Evolutionary conservation across 2,329 filamentous ascomycete genomes (phyloP), one percentile per base, ranked within the genome.

Genomic region (Fusarium phyllophilum): DNA sequence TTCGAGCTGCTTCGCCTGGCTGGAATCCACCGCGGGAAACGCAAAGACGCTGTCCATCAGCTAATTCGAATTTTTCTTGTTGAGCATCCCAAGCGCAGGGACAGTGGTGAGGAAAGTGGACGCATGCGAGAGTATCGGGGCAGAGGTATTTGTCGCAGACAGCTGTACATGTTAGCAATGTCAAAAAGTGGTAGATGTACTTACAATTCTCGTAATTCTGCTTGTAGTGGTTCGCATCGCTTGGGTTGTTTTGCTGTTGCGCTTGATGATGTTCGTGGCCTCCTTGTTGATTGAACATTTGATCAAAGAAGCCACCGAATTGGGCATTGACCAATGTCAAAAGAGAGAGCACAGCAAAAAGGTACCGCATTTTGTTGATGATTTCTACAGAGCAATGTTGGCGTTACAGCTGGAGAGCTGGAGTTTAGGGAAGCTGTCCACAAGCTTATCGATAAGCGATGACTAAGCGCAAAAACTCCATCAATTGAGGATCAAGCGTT

Each of bases 41-140:
- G 78, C 94, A 96, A 52, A 95, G 85, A 45, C 92, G 89, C 75
- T 90, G 90, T 1, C 93, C 93, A 8, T 95, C 92, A 10, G 87
- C 89, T 36, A 91, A 78, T 82, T 93, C 94, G 72, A 94, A 89
- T 80, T 96, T 96, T 75, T 96, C 93, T 79, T 96, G 91, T 70
- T 93, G 86, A 14, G 86, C 84, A 3, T 93, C 91, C 85, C 93
- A 97, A 5, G 94, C 88, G 84, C 96, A 99, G 34, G 96, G 96
- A 83, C 96, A 99, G 84, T 99, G 96, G 82, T 98, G 96, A 4
- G 96, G 95, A 85, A 97, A 96, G 81, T 97, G 92, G 12, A 99
- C 96, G 85, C 96, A 99, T 41, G 95, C 93, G 68, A 99, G 89
- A 0, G 96, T 98, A 74, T 94, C 94, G 5, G 96, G 95, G 81